Base-by-base conservation (phyloP, 2,329 filamentous ascomycete genomes). In the Aspergillus sp. region DNA sequence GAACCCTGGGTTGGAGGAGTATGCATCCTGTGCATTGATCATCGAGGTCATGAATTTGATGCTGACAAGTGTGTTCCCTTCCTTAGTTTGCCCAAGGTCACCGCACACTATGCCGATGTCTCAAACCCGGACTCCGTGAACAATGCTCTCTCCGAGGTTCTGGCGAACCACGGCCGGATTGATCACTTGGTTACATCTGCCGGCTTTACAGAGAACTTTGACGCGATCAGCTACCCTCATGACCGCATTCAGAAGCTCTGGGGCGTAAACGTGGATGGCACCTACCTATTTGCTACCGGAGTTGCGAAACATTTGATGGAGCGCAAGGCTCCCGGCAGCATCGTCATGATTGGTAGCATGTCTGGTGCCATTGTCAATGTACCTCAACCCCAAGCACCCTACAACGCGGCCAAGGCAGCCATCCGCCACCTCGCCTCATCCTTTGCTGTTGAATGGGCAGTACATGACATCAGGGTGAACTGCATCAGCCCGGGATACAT, bases 311-410 rank as follows among this genome's bases (percentile, higher is more conserved):
- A 97, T 71, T 79, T 97, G 62, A 95, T 96, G 86, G 87, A 88
- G 71, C 86, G 90, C 69, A 87, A 93, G 72, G 81, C 84, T 5
- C 81, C 85, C 0, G 93, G 93, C 44, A 95, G 89, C 78, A 93
- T 98, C 73, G 91, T 97, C 67, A 90, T 96, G 80, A 95, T 96
- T 69, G 93, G 93, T 27, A 95, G 90, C 83, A 98, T 98, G 93
- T 93, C 89, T 52, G 93, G 93, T 45, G 79, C 88, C 55, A 93
- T 98, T 68, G 93, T 98, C 76, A 98, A 98, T 70, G 90, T 97
- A 8, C 93, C 93, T 15, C 93, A 98, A 75, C 92, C 91, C 0
- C 93, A 98, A 73, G 91, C 85, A 46, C 92, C 93, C 0, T 97
- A 97, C 79, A 97, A 97, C 72, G 90, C 90, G 5, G 87, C 92